Evolutionary conservation across 257 asterid species (phyloP).

Genomic region (Osmanthus fragrans): DNA sequence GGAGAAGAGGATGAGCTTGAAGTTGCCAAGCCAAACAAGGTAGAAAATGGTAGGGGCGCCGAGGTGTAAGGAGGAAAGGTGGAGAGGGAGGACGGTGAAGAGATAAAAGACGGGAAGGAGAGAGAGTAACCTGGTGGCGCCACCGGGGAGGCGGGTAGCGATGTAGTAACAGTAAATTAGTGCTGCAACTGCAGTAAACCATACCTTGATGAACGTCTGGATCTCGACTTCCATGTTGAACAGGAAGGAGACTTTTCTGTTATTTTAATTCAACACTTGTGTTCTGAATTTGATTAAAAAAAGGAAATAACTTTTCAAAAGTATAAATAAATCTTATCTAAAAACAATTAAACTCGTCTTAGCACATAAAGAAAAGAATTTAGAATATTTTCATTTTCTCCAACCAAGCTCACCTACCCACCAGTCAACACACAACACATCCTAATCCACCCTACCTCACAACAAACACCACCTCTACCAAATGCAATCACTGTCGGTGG

Average conservation of each 20-base stretch:
- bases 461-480: too few species aligned
- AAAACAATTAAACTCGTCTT: too few species aligned
- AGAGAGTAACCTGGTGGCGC: constrained; percentile 46
- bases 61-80: constrained; percentile 46
- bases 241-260: neutral
- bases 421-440: too few species aligned
- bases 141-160: constrained; percentile 38
- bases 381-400: too few species aligned
- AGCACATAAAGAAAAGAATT: too few species aligned
- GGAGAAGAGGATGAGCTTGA: neutral
- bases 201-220: constrained; percentile 39
- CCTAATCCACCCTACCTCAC: too few species aligned
- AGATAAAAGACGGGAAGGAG: constrained; percentile 57
- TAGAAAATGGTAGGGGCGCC: constrained; percentile 45
- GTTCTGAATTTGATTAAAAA: too few species aligned
- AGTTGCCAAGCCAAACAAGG: constrained; percentile 54
- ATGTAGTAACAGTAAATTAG: constrained; percentile 46
- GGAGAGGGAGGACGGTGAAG: constrained; percentile 58
- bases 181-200: constrained; percentile 44
- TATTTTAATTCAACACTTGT: too few species aligned
- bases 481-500: too few species aligned
- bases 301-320: too few species aligned
- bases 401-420: too few species aligned
- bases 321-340: too few species aligned
- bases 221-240: constrained; percentile 36